Evolutionary conservation across 768 basidiomycete genomes (phyloP).

Genomic region (Suillus variegatus): DNA sequence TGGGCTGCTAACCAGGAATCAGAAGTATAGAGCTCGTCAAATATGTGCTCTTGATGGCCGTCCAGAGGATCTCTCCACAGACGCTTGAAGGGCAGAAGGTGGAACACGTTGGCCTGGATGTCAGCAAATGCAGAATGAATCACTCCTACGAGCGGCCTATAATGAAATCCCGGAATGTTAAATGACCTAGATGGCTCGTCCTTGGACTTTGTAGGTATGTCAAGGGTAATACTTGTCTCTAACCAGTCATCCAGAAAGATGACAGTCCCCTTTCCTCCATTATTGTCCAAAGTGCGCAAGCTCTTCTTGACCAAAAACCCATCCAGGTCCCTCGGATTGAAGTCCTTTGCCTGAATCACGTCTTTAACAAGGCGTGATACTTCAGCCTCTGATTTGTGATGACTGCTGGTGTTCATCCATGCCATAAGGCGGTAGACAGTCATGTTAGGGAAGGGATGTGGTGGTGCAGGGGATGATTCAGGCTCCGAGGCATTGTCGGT

Average conservation of each 20-base stretch:
- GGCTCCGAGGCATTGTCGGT: too few relatives aligned
- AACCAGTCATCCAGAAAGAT: not conserved
- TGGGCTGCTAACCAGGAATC: too few relatives aligned
- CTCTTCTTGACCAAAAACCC: not conserved
- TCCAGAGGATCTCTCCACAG: too few relatives aligned
- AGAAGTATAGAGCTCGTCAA: too few relatives aligned
- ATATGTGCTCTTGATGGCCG: too few relatives aligned
- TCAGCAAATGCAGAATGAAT: constrained; percentile 16
- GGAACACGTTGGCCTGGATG: not conserved
- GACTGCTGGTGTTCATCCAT: constrained; percentile 5
- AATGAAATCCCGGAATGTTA: constrained; percentile 15
- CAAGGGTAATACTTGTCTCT: not conserved
- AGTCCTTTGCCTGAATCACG: constrained; percentile 5
- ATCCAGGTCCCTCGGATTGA: constrained; percentile 7
- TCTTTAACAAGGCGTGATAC: constrained; percentile 2
- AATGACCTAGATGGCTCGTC: constrained; percentile 4
- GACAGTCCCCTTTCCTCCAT: not conserved
- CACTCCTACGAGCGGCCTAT: constrained; percentile 15
- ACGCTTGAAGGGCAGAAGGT: too few relatives aligned
- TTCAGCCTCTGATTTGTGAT: constrained; percentile 9
- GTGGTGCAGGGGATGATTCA: not conserved
- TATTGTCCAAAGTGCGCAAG: not conserved
- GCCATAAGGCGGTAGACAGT: constrained; percentile 6
- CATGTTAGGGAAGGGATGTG: not conserved
- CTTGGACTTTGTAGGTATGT: not conserved